Conservation (phyloP, 768 basidiomycete genomes). For the Termitomyces sp. region DNA sequence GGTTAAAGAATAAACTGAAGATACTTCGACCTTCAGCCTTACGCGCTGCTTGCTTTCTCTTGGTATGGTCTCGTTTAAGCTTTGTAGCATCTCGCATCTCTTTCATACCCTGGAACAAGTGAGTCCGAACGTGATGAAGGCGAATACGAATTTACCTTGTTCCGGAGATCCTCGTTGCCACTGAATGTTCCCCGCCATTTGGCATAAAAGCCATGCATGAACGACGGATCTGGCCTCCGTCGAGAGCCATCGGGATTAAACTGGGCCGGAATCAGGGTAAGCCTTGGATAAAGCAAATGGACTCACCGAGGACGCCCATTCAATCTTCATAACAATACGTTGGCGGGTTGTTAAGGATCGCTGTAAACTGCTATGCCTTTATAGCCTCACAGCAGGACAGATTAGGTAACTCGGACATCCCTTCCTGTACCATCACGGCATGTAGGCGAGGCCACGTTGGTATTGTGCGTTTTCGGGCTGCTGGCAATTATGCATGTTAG, state of each 20-base stretch:
- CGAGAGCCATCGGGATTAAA: slow-evolving; percentile 40
- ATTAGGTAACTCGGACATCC: slow-evolving; percentile 16
- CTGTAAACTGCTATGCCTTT: slow-evolving; percentile 6
- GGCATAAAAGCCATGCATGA: slow-evolving; percentile 75
- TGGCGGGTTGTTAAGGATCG: slow-evolving; percentile 5
- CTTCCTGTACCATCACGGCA: slow-evolving; percentile 6
- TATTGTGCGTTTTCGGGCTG: neutral
- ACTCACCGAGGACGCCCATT: slow-evolving; percentile 48
- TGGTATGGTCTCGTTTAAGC: slow-evolving; percentile 5
- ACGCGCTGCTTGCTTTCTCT: slow-evolving; percentile 1
- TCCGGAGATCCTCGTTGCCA: slow-evolving; percentile 56
- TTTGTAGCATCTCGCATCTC: slow-evolving; percentile 59
- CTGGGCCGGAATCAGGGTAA: slow-evolving; percentile 18
- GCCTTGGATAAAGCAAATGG: slow-evolving; percentile 7
- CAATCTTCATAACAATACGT: slow-evolving; percentile 41
- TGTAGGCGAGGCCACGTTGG: neutral
- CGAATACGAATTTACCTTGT: slow-evolving; percentile 28
- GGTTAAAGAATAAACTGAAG: slow-evolving; percentile 16
- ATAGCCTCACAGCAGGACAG: slow-evolving; percentile 1
- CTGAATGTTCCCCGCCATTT: slow-evolving; percentile 71
- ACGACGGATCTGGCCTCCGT: slow-evolving; percentile 45
- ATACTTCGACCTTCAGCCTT: slow-evolving; percentile 14
- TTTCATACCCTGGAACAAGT: slow-evolving; percentile 46
- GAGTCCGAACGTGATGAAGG: slow-evolving; percentile 6
- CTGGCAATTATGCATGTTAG: neutral